Evolutionary conservation across 106 monocot genomes (phyloP).

Genomic region (Cymbidium sinense): DNA sequence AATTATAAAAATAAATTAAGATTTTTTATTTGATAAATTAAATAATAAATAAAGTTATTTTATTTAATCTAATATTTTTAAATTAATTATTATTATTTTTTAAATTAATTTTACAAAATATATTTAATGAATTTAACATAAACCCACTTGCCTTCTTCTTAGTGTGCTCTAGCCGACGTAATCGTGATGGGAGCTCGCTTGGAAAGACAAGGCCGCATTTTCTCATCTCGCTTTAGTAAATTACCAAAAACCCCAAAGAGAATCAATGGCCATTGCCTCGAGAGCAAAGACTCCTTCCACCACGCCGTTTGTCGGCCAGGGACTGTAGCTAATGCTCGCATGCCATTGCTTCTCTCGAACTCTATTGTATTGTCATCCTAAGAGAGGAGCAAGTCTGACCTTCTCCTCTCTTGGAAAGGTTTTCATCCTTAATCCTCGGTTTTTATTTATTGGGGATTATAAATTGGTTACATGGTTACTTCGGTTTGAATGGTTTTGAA

Average conservation of each 20-base stretch:
- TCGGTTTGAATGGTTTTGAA: slow-evolving; percentile 10
- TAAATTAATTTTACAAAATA: too few relatives aligned
- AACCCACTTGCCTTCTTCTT: too few relatives aligned
- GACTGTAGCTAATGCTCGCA: slow-evolving; percentile 32
- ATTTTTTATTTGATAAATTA: too few relatives aligned
- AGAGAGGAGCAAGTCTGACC: slow-evolving; percentile 93
- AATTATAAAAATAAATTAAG: too few relatives aligned
- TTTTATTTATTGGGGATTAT: neutral
- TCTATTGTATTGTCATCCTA: slow-evolving; percentile 55
- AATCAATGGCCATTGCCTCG: neutral
- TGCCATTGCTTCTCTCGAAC: slow-evolving; percentile 13
- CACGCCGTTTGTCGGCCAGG: neutral
- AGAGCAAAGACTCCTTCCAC: neutral
- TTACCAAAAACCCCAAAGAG: neutral
- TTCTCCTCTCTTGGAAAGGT: slow-evolving; percentile 76
- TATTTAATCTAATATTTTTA: too few relatives aligned
- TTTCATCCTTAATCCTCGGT: neutral
- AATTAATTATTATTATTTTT: too few relatives aligned
- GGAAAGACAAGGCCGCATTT: too few relatives aligned
- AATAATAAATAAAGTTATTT: too few relatives aligned
- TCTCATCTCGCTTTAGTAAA: too few relatives aligned
- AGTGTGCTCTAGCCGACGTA: too few relatives aligned
- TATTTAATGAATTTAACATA: too few relatives aligned
- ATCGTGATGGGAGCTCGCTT: too few relatives aligned
- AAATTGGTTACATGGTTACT: neutral